These are phyloP conservation scores for Dactylellina haptotyla DNA, from an alignment of 2,329 filamentous ascomycete species.

Conservation along the genomic window DNA sequence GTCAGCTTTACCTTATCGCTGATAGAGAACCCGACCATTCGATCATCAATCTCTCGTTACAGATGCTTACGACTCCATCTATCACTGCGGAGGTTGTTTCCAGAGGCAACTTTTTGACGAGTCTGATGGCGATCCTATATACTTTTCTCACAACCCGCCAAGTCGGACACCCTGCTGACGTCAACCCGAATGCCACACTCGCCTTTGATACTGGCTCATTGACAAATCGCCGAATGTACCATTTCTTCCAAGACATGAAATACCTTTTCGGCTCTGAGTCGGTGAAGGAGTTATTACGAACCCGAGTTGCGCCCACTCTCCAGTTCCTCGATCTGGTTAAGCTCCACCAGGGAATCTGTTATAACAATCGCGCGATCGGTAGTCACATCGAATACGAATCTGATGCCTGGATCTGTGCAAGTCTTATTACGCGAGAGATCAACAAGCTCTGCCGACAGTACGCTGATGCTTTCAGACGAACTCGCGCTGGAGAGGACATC, in stretches of 20 bases:
- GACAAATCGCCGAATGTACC: slow-evolving; percentile 93
- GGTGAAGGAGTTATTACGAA: slow-evolving; percentile 84
- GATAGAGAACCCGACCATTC: slow-evolving; percentile 97
- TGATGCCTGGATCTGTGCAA: slow-evolving; percentile 97
- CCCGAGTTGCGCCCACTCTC: slow-evolving; percentile 84
- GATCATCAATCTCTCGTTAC: slow-evolving; percentile 95
- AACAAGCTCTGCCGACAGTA: slow-evolving; percentile 91
- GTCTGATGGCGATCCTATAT: slow-evolving; percentile 93
- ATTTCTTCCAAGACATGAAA: slow-evolving; percentile 94
- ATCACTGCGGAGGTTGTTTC: slow-evolving; percentile 97
- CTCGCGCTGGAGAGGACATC: slow-evolving; percentile 71
- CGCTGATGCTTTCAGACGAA: slow-evolving; percentile 82
- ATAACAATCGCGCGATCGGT: slow-evolving; percentile 87
- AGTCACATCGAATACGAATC: slow-evolving; percentile 99
- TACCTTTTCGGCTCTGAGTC: slow-evolving; percentile 89
- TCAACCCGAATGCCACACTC: slow-evolving; percentile 84
- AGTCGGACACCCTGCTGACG: slow-evolving; percentile 90
- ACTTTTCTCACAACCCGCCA: slow-evolving; percentile 96
- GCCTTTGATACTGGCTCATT: slow-evolving; percentile 95
- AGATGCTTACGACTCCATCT: slow-evolving; percentile 95
- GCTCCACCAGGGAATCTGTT: slow-evolving; percentile 95
- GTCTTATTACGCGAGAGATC: slow-evolving; percentile 91
- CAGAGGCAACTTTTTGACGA: slow-evolving; percentile 93
- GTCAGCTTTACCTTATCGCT: slow-evolving; percentile 93
- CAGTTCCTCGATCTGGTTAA: slow-evolving; percentile 97